Base-by-base conservation (phyloP, 352 stramenopile species). In the Globisporangium sylvaticum region DNA sequence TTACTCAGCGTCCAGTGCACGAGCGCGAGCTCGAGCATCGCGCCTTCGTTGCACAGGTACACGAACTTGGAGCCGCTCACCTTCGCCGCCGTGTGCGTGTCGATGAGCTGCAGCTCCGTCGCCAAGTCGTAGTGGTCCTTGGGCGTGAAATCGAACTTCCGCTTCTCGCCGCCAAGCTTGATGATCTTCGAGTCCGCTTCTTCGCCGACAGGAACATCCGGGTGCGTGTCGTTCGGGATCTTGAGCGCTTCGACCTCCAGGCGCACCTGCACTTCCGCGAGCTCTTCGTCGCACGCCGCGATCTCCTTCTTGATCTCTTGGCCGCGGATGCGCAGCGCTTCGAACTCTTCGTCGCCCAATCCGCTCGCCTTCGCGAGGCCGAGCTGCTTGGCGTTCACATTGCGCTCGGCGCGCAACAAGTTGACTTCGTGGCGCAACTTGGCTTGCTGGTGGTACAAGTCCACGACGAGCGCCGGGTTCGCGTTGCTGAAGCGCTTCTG, bases 21-120 rank as follows among this genome's bases (percentile, higher is more conserved):
- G 4, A 97, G 72, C 18, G 86, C 90, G 48, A 96, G 77, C 71
- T 97, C 90, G 50, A 97, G 83, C 84, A 97, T 87, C 8, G 84
- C 89, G 25, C 74, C 86, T 86, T 95, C 87, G 64, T 95, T 95
- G 65, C 87, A 91, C 57, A 97, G 74, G 55, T 87, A 89, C 20
- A 87, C 84, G 72, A 97, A 97, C 69, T 92, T 90, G 66, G 87
- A 91, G 27, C 87, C 88, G 10, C 80, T 83, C 12, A 94, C 83
- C 65, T 83, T 83, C 12, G 87, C 82, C 0, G 74, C 84, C 0
- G 76, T 80, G 54, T 87, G 76, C 7, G 88, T 94, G 62, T 97
- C 89, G 55, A 96, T 64, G 25, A 97, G 69, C 25, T 89, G 69
- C 50, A 95, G 73, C 8, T 81, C 69, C 25, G 74, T 87, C 5